A percentile compares a stretch with the other conserved stretches of the same genome.
Conservation (phyloP, 345 rosid species). For the Acer negundo region DNA sequence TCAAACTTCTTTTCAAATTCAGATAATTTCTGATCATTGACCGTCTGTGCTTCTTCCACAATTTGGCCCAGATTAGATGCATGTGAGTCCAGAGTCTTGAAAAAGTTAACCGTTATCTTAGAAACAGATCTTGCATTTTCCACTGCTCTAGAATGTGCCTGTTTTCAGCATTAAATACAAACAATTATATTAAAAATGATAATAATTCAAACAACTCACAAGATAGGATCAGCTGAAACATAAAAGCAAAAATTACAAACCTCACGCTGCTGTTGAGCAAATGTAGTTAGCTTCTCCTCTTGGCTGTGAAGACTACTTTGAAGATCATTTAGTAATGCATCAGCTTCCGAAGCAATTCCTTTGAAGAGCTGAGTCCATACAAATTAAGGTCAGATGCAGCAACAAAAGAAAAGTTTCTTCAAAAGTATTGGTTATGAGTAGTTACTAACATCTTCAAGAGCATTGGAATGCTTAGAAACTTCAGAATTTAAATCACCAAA, state of each 20-base stretch:
- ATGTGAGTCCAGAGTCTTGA: conserved; percentile 69
- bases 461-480: conserved; percentile 80
- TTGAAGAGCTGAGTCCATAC: conserved; percentile 70
- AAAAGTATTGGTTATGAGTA: not conserved
- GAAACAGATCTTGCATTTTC: conserved; percentile 85
- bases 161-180: conserved; percentile 26
- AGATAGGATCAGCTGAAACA: not conserved
- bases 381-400: conserved; percentile 23
- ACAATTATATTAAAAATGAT: not conserved
- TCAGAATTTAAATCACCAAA: conserved; percentile 74
- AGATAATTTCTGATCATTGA: conserved; percentile 71
- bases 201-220: conserved; percentile 7
- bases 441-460: conserved; percentile 74
- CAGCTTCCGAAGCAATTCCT: conserved; percentile 89
- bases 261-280: conserved; percentile 83
- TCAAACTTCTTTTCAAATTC: conserved; percentile 91
- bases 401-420: conserved; percentile 12
- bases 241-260: conserved; percentile 35
- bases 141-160: conserved; percentile 91
- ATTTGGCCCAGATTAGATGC: conserved; percentile 68
- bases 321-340: conserved; percentile 72
- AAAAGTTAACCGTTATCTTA: conserved; percentile 73
- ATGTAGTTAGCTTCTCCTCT: conserved; percentile 73
- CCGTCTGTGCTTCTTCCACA: conserved; percentile 80
- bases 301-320: conserved; percentile 77